Conservation (phyloP, 2,329 filamentous ascomycete genomes). For the Ophiosphaerella narmari region DNA sequence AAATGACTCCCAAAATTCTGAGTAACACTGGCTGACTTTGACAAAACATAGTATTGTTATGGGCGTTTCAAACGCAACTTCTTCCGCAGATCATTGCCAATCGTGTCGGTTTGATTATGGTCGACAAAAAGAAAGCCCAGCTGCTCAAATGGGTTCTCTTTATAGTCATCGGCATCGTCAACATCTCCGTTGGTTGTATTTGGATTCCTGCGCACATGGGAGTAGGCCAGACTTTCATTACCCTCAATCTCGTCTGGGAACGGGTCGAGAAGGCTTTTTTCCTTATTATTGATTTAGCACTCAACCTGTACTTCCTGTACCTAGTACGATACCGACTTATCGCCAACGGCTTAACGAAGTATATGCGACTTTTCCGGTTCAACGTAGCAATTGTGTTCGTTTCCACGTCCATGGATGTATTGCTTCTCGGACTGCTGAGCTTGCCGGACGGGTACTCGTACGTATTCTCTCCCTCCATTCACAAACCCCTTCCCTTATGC, state of each 20-base stretch:
- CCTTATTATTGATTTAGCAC: slow-evolving; percentile 50
- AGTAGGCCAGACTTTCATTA: slow-evolving; percentile 44
- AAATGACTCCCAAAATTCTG: not conserved
- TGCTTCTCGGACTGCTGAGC: slow-evolving; percentile 38
- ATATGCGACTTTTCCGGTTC: slow-evolving; percentile 37
- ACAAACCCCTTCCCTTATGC: not conserved
- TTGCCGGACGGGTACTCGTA: slow-evolving; percentile 30
- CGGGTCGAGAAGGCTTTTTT: slow-evolving; percentile 56
- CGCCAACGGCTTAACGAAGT: slow-evolving; percentile 40
- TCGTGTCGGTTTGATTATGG: slow-evolving; percentile 52
- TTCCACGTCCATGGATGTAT: slow-evolving; percentile 41
- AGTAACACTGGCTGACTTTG: not conserved
- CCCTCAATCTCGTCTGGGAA: slow-evolving; percentile 56
- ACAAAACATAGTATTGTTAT: slow-evolving; percentile 36
- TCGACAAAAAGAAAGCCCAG: slow-evolving; percentile 37
- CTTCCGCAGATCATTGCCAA: slow-evolving; percentile 59
- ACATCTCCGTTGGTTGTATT: slow-evolving; percentile 55
- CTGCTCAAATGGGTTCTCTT: slow-evolving; percentile 50
- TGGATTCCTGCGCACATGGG: slow-evolving; percentile 57
- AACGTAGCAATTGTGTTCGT: slow-evolving; percentile 39
- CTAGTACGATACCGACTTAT: slow-evolving; percentile 39
- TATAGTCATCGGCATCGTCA: slow-evolving; percentile 50
- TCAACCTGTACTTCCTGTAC: slow-evolving; percentile 57
- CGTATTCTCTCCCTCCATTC: slow-evolving; percentile 3
- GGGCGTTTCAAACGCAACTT: slow-evolving; percentile 54